phyloP scores from a whole-genome alignment of 345 rosid species.

The Eucalyptus regnans region DNA sequence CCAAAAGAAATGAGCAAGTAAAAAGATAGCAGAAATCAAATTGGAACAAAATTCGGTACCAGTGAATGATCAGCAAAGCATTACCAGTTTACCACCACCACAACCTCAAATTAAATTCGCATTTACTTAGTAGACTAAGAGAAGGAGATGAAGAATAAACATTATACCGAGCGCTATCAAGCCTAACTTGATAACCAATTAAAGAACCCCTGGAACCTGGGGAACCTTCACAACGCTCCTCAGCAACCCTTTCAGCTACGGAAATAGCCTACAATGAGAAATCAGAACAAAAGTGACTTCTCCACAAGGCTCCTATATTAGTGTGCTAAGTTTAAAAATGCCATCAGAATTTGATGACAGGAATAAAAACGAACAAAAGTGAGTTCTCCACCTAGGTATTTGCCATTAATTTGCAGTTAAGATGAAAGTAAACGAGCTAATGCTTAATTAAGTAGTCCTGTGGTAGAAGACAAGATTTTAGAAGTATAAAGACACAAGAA shows the following conservation, averaged over 20 bases:
- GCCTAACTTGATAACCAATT: conserved; percentile 99
- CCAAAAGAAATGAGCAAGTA: neutral
- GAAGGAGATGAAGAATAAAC: neutral
- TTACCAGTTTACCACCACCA: neutral
- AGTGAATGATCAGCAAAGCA: neutral
- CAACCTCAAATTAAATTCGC: neutral
- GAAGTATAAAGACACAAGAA: neutral
- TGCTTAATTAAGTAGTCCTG: neutral
- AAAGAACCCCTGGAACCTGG: conserved; percentile 77
- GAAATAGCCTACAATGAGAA: conserved; percentile 64
- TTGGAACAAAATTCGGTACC: neutral
- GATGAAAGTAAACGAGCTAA: neutral
- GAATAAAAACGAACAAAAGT: neutral
- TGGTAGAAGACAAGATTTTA: neutral
- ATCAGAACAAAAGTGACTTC: neutral
- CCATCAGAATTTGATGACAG: neutral
- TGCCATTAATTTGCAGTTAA: neutral
- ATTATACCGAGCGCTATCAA: conserved; percentile 71
- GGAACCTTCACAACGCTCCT: conserved; percentile 83
- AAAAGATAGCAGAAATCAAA: neutral
- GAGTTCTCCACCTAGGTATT: neutral
- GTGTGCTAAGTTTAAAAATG: neutral
- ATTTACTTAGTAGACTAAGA: neutral
- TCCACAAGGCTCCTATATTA: neutral
- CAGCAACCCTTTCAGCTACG: conserved; percentile 93